Evolutionary conservation across 2,329 filamentous ascomycete species (phyloP), one percentile per base, ranked within the genome.

Genomic region (Coniella vitis): DNA sequence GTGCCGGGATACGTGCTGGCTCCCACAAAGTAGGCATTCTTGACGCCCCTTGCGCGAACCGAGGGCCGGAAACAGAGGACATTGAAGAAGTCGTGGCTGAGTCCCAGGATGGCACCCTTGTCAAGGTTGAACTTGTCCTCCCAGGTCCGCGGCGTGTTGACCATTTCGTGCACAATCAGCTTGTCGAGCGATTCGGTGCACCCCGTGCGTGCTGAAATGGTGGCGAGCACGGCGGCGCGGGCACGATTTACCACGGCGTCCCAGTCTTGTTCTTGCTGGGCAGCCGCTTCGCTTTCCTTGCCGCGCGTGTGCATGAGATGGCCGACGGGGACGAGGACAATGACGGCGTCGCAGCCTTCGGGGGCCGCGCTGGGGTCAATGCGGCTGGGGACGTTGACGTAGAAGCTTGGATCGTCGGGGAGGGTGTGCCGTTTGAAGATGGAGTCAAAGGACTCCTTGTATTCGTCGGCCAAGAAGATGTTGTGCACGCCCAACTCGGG

Each of bases 1-100:
- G 85, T 88, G 1, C 86, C 86, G 0, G 86, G 85, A 67, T 90
- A 85, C 17, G 84, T 86, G 59, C 79, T 84, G 1, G 85, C 85
- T 31, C 85, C 85, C 0, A 88, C 86, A 59, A 89, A 88, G 60
- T 87, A 87, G 20, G 82, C 63, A 3, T 70, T 68, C 12, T 67
- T 55, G 16, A 83, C 66, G 4, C 68, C 70, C 4, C 66, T 57
- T 29, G 83, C 69, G 54, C 70, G 69, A 0, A 80, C 85, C 36
- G 71, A 69, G 0, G 83, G 83, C 1, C 83, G 69, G 69, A 86
- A 86, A 31, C 74, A 74, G 0, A 87, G 71, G 13, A 86, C 82
- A 59, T 87, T 86, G 69, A 86, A 86, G 69, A 90, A 88, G 25
- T 75, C 78, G 65, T 89, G 85, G 16, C 76, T 80, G 1, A 89